phyloP scores from a whole-genome alignment of 495 filamentous ascomycete species.

The Lasiosphaeria hispida region DNA sequence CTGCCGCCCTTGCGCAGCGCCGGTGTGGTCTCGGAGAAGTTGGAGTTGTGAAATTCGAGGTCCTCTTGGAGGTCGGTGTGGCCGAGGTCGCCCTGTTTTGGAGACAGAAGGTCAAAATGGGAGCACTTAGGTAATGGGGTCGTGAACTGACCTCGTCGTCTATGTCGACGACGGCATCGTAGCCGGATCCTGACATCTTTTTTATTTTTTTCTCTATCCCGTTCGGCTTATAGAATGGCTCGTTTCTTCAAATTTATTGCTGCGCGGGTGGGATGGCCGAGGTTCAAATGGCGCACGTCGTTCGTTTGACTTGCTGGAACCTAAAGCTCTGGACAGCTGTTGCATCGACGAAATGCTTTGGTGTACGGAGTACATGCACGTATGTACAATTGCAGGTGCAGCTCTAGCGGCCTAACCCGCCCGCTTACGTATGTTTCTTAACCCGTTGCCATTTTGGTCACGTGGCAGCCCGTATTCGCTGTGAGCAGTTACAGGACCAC shows the following conservation, averaged over 20 bases:
- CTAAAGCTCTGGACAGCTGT: slow-evolving; percentile 30
- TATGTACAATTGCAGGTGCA: slow-evolving; percentile 2
- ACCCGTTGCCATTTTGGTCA: background rate
- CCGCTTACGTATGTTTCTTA: slow-evolving; percentile 7
- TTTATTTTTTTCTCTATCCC: background rate
- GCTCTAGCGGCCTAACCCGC: background rate
- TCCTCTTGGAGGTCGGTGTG: slow-evolving; percentile 98
- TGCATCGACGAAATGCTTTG: slow-evolving; percentile 10
- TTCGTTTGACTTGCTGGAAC: background rate
- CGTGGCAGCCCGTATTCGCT: background rate
- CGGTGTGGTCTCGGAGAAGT: slow-evolving; percentile 53
- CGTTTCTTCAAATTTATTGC: too few relatives aligned
- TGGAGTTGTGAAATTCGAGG: slow-evolving; percentile 95
- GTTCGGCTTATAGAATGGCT: background rate
- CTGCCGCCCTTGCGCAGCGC: slow-evolving; percentile 53
- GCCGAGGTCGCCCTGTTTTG: slow-evolving; percentile 82
- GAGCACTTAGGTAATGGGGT: background rate
- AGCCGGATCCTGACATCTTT: slow-evolving; percentile 78
- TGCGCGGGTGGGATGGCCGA: background rate
- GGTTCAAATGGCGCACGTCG: slow-evolving; percentile 1
- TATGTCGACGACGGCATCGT: slow-evolving; percentile 96
- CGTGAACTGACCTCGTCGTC: slow-evolving; percentile 64
- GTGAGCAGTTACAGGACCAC: too few relatives aligned
- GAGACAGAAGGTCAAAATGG: background rate
- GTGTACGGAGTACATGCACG: background rate